phyloP scores from a whole-genome alignment of 2,329 filamentous ascomycete genomes.

The Arthrobotrys pseudoclavata region DNA sequence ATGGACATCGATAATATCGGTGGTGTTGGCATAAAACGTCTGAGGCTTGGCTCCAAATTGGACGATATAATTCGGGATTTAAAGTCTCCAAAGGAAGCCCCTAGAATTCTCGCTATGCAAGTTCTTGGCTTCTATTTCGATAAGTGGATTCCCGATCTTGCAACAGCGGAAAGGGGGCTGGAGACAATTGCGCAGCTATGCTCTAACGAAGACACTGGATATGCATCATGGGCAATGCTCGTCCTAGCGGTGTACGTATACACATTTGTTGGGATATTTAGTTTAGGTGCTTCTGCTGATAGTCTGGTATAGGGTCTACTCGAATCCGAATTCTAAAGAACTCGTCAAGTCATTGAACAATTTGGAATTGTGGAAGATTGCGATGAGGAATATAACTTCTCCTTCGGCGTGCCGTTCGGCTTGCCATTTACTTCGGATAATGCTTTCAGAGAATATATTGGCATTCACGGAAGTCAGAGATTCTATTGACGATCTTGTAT shows the following conservation, averaged over 20 bases:
- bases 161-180: conserved; percentile 73
- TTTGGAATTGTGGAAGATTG: conserved; percentile 81
- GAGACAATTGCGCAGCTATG: conserved; percentile 73
- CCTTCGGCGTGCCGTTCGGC: conserved; percentile 80
- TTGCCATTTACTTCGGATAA: conserved; percentile 77
- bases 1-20: conserved; percentile 46
- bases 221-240: conserved; percentile 86
- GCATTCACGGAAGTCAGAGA: conserved; percentile 77
- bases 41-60: conserved; percentile 60
- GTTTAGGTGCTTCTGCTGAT: conserved; percentile 31
- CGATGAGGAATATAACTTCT: conserved; percentile 78
- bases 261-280: not conserved
- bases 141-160: conserved; percentile 69
- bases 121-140: conserved; percentile 71
- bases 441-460: conserved; percentile 77
- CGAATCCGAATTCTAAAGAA: conserved; percentile 65
- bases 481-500: conserved; percentile 79
- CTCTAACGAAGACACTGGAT: conserved; percentile 76
- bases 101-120: conserved; percentile 72
- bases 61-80: conserved; percentile 70
- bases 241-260: conserved; percentile 79
- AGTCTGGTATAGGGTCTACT: conserved; percentile 69
- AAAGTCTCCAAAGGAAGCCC: conserved; percentile 67
- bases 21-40: conserved; percentile 60
- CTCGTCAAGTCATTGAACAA: conserved; percentile 71